Evolutionary conservation across 768 basidiomycete species (phyloP).

Genomic region (Coprinellus aureogranulatus): DNA sequence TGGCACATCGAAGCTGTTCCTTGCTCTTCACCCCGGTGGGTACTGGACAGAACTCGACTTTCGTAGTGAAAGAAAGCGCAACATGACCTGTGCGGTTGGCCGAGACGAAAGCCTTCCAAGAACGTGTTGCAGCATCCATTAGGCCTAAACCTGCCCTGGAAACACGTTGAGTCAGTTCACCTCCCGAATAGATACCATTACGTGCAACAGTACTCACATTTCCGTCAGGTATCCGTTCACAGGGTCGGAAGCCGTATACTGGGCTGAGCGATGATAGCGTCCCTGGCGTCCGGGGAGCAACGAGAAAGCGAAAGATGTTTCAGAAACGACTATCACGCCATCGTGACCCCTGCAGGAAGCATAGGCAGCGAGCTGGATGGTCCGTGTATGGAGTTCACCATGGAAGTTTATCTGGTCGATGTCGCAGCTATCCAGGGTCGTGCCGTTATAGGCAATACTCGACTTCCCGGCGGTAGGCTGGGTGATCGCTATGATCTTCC

Average conservation of each 20-base stretch:
- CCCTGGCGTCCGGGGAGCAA: not conserved
- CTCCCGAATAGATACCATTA: too few species aligned
- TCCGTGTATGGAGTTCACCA: conserved; percentile 17
- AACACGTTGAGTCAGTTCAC: not conserved
- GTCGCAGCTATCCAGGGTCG: conserved; percentile 24
- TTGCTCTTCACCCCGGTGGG: conserved; percentile 8
- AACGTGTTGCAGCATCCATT: conserved; percentile 14
- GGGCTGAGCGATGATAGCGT: not conserved
- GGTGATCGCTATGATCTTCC: conserved; percentile 18
- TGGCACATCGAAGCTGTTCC: not conserved
- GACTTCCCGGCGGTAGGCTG: conserved; percentile 22
- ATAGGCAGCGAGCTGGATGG: conserved; percentile 16
- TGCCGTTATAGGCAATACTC: conserved; percentile 21
- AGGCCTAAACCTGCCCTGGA: conserved; percentile 10
- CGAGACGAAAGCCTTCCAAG: conserved; percentile 12
- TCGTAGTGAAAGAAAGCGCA: conserved; percentile 18
- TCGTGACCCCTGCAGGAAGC: not conserved
- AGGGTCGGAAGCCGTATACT: not conserved
- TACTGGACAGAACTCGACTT: conserved; percentile 21
- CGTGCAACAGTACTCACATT: not conserved
- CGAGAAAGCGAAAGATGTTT: not conserved
- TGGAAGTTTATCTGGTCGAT: conserved; percentile 19
- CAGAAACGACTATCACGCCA: too few species aligned
- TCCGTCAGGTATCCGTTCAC: not conserved
- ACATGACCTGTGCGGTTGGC: conserved; percentile 17